phyloP scores from a whole-genome alignment of 2,329 filamentous ascomycete genomes.

The Sclerotinia spermophila region DNA sequence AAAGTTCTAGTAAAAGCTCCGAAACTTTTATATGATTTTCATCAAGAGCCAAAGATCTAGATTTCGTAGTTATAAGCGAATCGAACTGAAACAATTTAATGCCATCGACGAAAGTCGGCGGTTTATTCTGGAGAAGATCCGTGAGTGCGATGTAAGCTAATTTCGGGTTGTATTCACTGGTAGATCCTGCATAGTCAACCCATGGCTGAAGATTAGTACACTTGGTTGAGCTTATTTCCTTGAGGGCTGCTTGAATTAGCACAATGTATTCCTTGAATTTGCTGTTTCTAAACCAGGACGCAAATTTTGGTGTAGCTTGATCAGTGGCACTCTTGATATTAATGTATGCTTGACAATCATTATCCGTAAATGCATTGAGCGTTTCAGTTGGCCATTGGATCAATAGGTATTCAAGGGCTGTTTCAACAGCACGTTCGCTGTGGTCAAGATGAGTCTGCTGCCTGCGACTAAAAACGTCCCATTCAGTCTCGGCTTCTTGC shows the following conservation, averaged over 20 bases:
- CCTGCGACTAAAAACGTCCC: neutral
- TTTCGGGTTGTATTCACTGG: neutral
- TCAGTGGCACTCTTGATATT: neutral
- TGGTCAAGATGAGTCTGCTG: neutral
- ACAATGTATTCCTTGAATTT: constrained; percentile 15
- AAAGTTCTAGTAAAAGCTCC: constrained; percentile 22
- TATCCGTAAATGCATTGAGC: neutral
- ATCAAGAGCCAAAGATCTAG: no score
- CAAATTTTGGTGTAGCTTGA: neutral
- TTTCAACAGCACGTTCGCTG: neutral
- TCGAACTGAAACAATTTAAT: neutral
- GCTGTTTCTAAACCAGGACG: constrained; percentile 20
- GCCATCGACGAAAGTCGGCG: neutral
- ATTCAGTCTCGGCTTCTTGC: neutral
- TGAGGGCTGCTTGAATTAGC: neutral
- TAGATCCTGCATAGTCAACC: neutral
- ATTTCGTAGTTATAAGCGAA: neutral
- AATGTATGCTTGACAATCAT: constrained; percentile 11
- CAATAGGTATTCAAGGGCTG: constrained; percentile 9
- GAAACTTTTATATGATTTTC: constrained; percentile 7
- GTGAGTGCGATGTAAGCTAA: constrained; percentile 9
- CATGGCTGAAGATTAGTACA: neutral
- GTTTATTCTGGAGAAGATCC: constrained; percentile 8
- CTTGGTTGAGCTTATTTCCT: neutral
- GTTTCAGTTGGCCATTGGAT: constrained; percentile 5